Percentiles rank a stretch among this genome's conserved stretches.
Evolutionary conservation across 345 rosid genomes (phyloP).

Genomic region (Rhodamnia rubescens): DNA sequence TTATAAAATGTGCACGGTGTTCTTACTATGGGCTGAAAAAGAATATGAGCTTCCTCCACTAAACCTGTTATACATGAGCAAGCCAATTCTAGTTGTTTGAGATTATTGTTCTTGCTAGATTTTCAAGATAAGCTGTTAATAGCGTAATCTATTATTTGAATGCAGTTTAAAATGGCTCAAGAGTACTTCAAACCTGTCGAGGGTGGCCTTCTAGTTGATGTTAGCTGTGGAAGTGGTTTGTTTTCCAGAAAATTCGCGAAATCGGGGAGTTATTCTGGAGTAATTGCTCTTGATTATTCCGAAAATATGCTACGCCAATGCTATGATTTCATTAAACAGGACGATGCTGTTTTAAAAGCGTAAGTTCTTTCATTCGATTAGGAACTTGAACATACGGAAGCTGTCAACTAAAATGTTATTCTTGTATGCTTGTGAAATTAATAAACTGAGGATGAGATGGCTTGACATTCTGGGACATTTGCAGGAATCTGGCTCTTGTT

Average conservation of each 20-base stretch:
- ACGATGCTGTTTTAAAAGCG: constrained; percentile 26
- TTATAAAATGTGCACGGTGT: background rate
- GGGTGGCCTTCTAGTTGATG: constrained; percentile 86
- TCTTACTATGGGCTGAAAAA: background rate
- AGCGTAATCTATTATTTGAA: background rate
- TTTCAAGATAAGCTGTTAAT: background rate
- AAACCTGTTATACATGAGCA: background rate
- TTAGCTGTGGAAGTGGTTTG: constrained; percentile 93
- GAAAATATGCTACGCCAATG: constrained; percentile 96
- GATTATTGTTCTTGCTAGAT: background rate
- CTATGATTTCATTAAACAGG: constrained; percentile 67
- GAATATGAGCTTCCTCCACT: background rate
- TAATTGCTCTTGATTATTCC: constrained; percentile 87
- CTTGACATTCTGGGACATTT: background rate
- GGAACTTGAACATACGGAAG: background rate
- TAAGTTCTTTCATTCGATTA: constrained; percentile 5
- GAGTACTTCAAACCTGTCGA: constrained; percentile 64
- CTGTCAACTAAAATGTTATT: background rate
- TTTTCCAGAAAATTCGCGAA: constrained; percentile 83
- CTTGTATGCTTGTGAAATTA: background rate
- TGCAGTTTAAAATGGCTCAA: constrained; percentile 96
- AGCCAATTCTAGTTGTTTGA: background rate
- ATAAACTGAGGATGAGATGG: background rate
- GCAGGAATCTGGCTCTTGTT: constrained; percentile 78
- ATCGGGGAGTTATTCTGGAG: constrained; percentile 63